Conservation (phyloP, 106 monocot species). For the Agapanthus africanus region DNA sequence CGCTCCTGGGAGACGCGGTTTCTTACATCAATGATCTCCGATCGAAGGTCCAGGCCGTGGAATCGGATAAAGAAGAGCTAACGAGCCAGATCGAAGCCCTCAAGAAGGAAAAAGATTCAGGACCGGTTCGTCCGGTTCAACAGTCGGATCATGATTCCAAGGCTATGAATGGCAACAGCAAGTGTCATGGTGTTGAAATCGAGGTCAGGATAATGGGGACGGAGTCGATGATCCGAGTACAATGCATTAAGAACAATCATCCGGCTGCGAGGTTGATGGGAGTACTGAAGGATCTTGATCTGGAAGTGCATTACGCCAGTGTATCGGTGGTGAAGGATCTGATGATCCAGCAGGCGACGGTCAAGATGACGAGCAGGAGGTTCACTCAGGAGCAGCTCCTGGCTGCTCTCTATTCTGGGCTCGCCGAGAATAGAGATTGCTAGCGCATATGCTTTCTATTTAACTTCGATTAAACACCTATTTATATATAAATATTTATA, state of each 20-base stretch:
- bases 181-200: constrained; percentile 20
- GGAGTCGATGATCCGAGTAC: constrained; percentile 35
- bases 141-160: constrained; percentile 6
- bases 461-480: too few relatives aligned
- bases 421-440: constrained; percentile 3
- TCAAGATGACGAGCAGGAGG: constrained; percentile 15
- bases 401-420: constrained; percentile 11
- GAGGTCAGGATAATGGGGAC: constrained; percentile 25
- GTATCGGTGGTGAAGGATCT: constrained; percentile 35
- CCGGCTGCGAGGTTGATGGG: constrained; percentile 32
- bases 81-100: constrained; percentile 10
- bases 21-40: constrained; percentile 53
- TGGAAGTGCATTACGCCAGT: constrained; percentile 29
- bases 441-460: too few relatives aligned
- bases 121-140: too few relatives aligned
- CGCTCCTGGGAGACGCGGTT: constrained; percentile 57
- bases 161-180: constrained; percentile 5
- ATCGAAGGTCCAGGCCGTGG: constrained; percentile 2
- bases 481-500: too few relatives aligned
- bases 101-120: constrained; percentile 20
- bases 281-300: constrained; percentile 32
- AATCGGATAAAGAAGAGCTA: constrained; percentile 14
- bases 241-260: constrained; percentile 26
- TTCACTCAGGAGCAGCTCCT: constrained; percentile 27
- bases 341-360: constrained; percentile 44